Percentiles rank a stretch among this genome's conserved stretches.
Conservation (phyloP, 1,139 yeast species). For the Blastobotrys illinoisensis region DNA sequence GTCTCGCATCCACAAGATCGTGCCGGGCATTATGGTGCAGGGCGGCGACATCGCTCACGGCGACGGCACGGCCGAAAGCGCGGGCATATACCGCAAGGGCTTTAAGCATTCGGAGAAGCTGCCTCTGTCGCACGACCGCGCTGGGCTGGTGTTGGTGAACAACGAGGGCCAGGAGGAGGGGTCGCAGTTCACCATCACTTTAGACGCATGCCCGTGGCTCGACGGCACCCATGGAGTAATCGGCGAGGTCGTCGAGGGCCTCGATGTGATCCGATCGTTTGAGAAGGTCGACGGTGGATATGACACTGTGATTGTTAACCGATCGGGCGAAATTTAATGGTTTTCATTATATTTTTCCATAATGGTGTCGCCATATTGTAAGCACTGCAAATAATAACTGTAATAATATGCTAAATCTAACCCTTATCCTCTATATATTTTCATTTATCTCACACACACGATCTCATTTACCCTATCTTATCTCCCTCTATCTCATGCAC, state of each 20-base stretch:
- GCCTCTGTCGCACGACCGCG: background rate
- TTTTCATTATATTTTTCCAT: no score
- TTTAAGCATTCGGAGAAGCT: background rate
- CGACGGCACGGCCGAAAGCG: slow-evolving; percentile 85
- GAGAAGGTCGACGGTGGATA: background rate
- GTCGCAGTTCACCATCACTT: background rate
- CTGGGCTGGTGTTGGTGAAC: background rate
- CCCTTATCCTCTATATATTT: no score
- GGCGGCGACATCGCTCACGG: slow-evolving; percentile 94
- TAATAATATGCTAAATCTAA: background rate
- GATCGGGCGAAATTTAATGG: background rate
- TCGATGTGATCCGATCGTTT: background rate
- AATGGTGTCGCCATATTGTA: no score
- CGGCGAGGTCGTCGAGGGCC: background rate
- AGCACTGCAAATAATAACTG: no score
- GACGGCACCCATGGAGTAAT: background rate
- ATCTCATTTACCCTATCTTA: no score
- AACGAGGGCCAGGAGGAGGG: background rate
- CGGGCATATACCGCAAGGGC: background rate
- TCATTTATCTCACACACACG: no score
- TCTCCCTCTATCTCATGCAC: no score
- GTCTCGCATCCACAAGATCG: slow-evolving; percentile 86
- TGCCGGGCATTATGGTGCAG: slow-evolving; percentile 40
- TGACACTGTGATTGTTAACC: background rate
- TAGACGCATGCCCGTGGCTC: background rate